phyloP scores from a whole-genome alignment of 129 eudicot genomes.

The Heracleum sosnowskyi region DNA sequence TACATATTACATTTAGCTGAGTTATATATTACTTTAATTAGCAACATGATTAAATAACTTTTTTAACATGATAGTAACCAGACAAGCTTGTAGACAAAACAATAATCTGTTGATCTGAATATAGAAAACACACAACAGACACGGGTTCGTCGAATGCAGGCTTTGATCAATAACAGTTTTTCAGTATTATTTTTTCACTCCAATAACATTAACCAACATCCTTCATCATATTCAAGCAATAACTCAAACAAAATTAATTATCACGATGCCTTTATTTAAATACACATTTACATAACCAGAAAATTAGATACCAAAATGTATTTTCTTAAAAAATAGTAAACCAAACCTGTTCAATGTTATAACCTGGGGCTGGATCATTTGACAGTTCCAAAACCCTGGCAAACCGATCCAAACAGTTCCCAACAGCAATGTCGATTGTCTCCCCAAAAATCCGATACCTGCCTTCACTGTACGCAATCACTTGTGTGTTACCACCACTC shows the following conservation, averaged over 20 bases:
- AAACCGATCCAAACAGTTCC: conserved; percentile 89
- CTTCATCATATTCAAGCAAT: background rate
- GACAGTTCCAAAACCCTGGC: conserved; percentile 77
- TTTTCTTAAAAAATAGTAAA: background rate
- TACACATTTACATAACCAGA: background rate
- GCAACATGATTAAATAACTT: background rate
- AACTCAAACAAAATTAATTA: background rate
- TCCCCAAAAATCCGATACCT: conserved; percentile 88
- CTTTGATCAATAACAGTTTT: background rate
- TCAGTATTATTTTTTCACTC: background rate
- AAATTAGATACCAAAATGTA: background rate
- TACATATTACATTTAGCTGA: background rate
- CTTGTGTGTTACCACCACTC: conserved; percentile 97
- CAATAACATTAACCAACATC: background rate
- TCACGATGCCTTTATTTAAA: background rate
- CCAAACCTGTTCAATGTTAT: conserved; percentile 86
- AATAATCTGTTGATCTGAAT: background rate
- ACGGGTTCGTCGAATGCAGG: background rate
- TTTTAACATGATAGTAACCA: background rate
- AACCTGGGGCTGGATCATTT: conserved; percentile 93
- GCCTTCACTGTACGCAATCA: conserved; percentile 94
- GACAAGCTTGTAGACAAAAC: background rate
- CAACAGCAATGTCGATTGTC: conserved; percentile 85
- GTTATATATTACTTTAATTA: background rate
- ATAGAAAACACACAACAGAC: background rate